Base-by-base conservation (phyloP, 2,329 filamentous ascomycete genomes). In the Didymellaceae sp. region DNA sequence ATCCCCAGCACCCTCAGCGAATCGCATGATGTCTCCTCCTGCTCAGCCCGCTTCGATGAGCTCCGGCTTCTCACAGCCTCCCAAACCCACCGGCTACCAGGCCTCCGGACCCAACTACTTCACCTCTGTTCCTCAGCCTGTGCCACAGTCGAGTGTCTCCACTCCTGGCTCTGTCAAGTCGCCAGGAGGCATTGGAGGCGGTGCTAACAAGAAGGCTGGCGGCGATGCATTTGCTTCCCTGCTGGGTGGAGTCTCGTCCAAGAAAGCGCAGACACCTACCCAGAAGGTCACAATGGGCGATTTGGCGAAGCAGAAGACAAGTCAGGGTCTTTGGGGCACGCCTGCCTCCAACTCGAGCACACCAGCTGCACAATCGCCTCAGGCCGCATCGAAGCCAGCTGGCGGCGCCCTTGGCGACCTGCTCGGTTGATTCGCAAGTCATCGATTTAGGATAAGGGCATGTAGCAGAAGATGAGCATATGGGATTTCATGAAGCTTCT, bases 291-390 rank as follows among this genome's bases (percentile, higher is more conserved):
- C 92, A 46, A 83, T 99, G 76, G 92, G 91, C 22, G 92, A 96
- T 72, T 85, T 99, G 74, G 93, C 92, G n/a, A 97, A 97, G 80
- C 91, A 97, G 76, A 97, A 97, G 82, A 94, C 91, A 51, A 91
- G 87, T 63, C 91, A 92, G 13, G 91, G 92, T 6, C 90, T 99
- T 57, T 99, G 95, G 91, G 94, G 93, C 14, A 83, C 89, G 0
- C 81, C 88, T 13, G 85, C 38, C 53, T 78, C 59, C 57, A 70
- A 58, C 10, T 54, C 67, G 0, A 68, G 65, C 42, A 72, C 69
- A n/a, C 65, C 68, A 28, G 59, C 58, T 26, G 57, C 58, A 10
- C 67, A 67, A 44, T 48, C 55, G 34, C 55, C 59, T 11, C 65
- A 66, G 47, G 44, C 66, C 20, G 66, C 64, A 33, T 58, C 73